These are phyloP conservation scores for Andalucia godoyi DNA, from an alignment of 78 protist species.

Conservation along the genomic window DNA sequence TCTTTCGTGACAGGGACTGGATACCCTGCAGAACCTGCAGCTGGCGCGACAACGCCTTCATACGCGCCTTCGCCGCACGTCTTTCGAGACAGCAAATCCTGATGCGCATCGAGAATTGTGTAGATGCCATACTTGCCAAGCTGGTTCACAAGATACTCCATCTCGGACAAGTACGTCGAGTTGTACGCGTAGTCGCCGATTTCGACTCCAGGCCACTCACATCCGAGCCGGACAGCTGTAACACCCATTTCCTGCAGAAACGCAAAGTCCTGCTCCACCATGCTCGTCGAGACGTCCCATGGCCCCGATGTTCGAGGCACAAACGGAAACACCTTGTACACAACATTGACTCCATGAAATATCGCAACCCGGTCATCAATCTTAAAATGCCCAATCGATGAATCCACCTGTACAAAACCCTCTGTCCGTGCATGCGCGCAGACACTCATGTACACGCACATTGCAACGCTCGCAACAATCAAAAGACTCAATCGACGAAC, in stretches of 20 bases:
- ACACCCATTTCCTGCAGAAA: constrained; percentile 39
- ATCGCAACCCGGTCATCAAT: constrained; percentile 34
- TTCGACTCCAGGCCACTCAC: constrained; percentile 68
- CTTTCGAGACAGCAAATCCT: constrained; percentile 46
- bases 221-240: constrained; percentile 54
- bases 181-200: constrained; percentile 34
- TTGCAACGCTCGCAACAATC: background rate
- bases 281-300: constrained; percentile 32
- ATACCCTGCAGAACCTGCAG: background rate
- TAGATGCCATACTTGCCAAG: constrained; percentile 35
- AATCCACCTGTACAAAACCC: no score
- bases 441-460: background rate
- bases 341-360: constrained; percentile 74
- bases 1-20: background rate
- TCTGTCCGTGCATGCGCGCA: no score
- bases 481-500: no score
- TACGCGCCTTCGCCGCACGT: constrained; percentile 64
- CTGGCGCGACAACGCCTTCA: background rate
- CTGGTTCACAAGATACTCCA: constrained; percentile 16
- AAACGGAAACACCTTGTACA: constrained; percentile 55
- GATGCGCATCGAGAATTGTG: constrained; percentile 60
- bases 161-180: constrained; percentile 32
- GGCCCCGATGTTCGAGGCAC: constrained; percentile 26
- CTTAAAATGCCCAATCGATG: no score
- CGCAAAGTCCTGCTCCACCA: constrained; percentile 20